Evolutionary conservation across 176 grass and related monocot species (phyloP).

Genomic region (Otatea glauca): DNA sequence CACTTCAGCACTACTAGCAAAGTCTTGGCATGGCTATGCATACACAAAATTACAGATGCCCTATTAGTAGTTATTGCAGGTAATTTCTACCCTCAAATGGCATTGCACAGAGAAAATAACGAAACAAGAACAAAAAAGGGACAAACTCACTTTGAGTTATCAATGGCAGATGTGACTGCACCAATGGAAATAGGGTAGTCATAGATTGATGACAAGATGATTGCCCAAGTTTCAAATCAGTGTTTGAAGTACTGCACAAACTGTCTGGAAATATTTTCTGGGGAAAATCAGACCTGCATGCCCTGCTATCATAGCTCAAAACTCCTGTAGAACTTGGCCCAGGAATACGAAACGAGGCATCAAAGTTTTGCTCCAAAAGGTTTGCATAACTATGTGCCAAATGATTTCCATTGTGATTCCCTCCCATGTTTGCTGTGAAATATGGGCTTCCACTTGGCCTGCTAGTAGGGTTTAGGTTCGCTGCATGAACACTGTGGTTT

Average conservation of each 20-base stretch:
- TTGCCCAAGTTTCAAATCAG: constrained; percentile 81
- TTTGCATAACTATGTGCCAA: constrained; percentile 48
- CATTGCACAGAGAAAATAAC: constrained; percentile 33
- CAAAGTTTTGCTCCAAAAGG: constrained; percentile 45
- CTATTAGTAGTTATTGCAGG: constrained; percentile 22
- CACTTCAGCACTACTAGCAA: constrained; percentile 18
- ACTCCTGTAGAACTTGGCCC: constrained; percentile 37
- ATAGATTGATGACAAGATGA: constrained; percentile 64
- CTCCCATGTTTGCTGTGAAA: constrained; percentile 35
- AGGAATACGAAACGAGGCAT: constrained; percentile 41
- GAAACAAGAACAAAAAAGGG: constrained; percentile 32
- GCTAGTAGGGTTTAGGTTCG: constrained; percentile 34
- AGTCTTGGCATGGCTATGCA: constrained; percentile 20
- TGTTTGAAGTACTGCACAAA: constrained; percentile 58
- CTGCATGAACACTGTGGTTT: constrained; percentile 26
- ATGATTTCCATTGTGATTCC: constrained; percentile 48
- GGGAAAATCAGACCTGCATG: constrained; percentile 8
- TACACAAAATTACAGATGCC: constrained; percentile 22
- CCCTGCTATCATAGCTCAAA: constrained; percentile 44
- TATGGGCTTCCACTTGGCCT: constrained; percentile 32
- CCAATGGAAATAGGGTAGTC: constrained; percentile 47
- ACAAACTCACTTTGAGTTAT: constrained; percentile 60
- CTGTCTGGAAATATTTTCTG: constrained; percentile 46
- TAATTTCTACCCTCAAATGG: constrained; percentile 12
- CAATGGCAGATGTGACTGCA: constrained; percentile 37